Base-by-base conservation (phyloP, 225 moss, liverwort and hornwort genomes). In the Physcomitrium patens region DNA sequence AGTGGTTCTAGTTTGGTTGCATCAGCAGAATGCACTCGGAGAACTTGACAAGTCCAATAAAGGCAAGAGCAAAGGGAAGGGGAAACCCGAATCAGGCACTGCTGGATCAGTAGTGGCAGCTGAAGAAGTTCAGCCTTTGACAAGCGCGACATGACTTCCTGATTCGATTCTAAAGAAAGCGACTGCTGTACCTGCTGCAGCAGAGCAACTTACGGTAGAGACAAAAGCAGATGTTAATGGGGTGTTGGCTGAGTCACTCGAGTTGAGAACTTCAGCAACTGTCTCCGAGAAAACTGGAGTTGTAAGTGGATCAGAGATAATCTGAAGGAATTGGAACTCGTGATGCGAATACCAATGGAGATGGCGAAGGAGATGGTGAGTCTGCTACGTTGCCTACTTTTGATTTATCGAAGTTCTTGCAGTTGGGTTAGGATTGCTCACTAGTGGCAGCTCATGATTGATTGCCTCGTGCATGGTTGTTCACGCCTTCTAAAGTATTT, bases 51-150 rank as follows among this genome's bases (percentile, higher is more conserved):
- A 92, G 78, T 86, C 90, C 53, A 79, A 71, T 73, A 96, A 90
- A 75, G 75, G 89, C 41, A 96, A 85, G 79, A 66, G 16, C 46
- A 88, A 91, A 84, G 86, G 93, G 78, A 96, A 96, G 79, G 80
- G 85, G 72, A 96, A 92, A 79, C 54, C 75, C 65, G 78, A 81
- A 44, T 57, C 82, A 11, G 72, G 54, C 69, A 60, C 80, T 14
- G 78, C 59, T 66, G 80, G 72, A 47, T n/a, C 58, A 67, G 17
- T 68, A 76, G 44, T 67, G 49, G 49, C 72, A 8, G 8, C 72
- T n/a, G 78, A 80, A 69, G 87, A 80, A 28, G 73, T 82, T 73
- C 76, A 85, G 72, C 77, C 84, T 24, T 65, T 85, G 20, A 60
- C 76, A 17, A 66, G 85, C 76, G 87, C 84, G 45, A 85, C 84